Evolutionary conservation across 2,329 filamentous ascomycete species (phyloP).

Genomic region (Verruconis gallopava): DNA sequence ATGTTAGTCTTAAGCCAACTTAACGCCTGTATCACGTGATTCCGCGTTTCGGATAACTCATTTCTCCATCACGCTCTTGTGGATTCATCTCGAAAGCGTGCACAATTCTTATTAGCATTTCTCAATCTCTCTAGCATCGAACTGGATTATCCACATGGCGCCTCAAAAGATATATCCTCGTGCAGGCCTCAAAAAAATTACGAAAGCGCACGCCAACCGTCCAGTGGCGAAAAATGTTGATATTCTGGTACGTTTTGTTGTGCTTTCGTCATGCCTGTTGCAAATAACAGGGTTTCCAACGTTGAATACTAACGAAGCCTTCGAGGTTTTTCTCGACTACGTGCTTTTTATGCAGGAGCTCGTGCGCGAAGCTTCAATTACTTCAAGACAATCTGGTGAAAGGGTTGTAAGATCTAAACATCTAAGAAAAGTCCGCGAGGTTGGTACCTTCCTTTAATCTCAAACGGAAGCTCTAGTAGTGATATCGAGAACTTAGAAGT

Average conservation of each 20-base stretch:
- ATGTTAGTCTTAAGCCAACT: no score
- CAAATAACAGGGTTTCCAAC: not conserved
- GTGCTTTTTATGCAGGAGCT: conserved; percentile 67
- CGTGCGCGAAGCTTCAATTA: conserved; percentile 67
- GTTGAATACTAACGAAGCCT: not conserved
- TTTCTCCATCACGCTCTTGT: no score
- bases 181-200: conserved; percentile 72
- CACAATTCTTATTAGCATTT: no score
- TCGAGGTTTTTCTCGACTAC: conserved; percentile 72
- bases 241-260: conserved; percentile 49
- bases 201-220: conserved; percentile 76
- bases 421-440: conserved; percentile 64
- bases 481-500: no score
- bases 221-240: conserved; percentile 76
- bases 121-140: no score
- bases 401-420: conserved; percentile 60
- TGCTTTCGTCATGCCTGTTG: not conserved
- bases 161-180: conserved; percentile 68
- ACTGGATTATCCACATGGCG: no score
- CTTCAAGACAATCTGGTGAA: conserved; percentile 61
- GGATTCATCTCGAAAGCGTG: no score
- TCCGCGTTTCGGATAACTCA: no score
- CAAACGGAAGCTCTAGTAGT: no score
- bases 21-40: no score
- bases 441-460: no score